phyloP scores from a whole-genome alignment of 2,329 filamentous ascomycete genomes.

The Thermochaetoides dissita region DNA sequence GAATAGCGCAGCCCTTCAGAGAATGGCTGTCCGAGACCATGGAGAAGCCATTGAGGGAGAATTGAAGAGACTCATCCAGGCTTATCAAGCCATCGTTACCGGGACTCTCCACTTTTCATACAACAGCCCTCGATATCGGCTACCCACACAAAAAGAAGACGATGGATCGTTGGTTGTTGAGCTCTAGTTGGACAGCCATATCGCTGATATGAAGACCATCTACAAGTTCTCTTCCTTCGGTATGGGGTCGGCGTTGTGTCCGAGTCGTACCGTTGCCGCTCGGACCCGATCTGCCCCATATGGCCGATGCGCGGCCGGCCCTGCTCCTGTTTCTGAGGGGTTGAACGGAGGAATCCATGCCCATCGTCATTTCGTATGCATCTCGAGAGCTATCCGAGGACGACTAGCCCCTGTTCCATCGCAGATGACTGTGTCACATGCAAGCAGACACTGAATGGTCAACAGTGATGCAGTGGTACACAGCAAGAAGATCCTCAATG shows the following conservation, averaged over 20 bases:
- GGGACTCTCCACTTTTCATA: conserved; percentile 9
- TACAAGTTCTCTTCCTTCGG: no score
- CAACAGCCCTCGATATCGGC: conserved; percentile 11
- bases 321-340: no score
- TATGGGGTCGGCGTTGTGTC: no score
- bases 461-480: not conserved
- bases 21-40: not conserved
- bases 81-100: conserved; percentile 9
- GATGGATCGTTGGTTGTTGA: conserved; percentile 11
- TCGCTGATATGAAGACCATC: no score
- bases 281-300: no score
- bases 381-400: no score
- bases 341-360: no score
- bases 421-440: no score
- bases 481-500: not conserved
- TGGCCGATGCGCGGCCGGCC: no score
- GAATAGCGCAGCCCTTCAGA: not conserved
- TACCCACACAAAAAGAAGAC: conserved; percentile 5
- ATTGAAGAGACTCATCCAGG: conserved; percentile 1
- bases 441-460: not conserved
- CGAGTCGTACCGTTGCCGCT: no score
- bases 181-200: not conserved
- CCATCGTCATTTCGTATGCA: no score
- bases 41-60: not conserved
- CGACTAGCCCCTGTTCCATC: no score